A percentile compares a stretch with the other conserved stretches of the same genome.
These are phyloP conservation scores for Calonectria multiphialidica DNA, from an alignment of 2,329 filamentous ascomycete genomes.

Conservation along the genomic window DNA sequence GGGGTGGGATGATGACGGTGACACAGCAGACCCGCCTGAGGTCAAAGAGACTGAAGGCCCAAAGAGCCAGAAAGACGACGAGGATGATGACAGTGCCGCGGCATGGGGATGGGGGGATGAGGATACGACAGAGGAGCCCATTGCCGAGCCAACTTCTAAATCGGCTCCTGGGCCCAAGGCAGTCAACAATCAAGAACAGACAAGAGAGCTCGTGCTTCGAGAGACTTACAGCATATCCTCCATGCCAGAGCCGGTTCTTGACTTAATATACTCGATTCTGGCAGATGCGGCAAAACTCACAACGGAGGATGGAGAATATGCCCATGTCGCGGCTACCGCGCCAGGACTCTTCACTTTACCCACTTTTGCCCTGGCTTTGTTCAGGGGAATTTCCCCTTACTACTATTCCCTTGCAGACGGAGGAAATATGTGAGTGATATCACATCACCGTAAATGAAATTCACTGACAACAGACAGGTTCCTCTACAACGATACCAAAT, in stretches of 20 bases:
- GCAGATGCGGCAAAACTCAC: conserved; percentile 74
- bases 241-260: conserved; percentile 83
- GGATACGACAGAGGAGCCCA: conserved; percentile 54
- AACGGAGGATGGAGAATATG: conserved; percentile 61
- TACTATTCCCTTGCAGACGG: conserved; percentile 75
- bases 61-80: conserved; percentile 44
- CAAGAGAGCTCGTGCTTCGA: conserved; percentile 79
- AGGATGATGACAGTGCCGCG: conserved; percentile 67
- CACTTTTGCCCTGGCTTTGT: conserved; percentile 81
- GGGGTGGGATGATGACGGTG: conserved; percentile 82
- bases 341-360: conserved; percentile 79
- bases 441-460: background rate
- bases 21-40: conserved; percentile 40
- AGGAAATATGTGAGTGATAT: conserved; percentile 70
- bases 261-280: conserved; percentile 70
- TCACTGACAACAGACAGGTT: conserved; percentile 57
- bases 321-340: conserved; percentile 75
- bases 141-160: conserved; percentile 24
- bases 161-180: conserved; percentile 26
- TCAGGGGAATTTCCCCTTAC: conserved; percentile 80
- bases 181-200: conserved; percentile 45
- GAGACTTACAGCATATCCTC: conserved; percentile 92
- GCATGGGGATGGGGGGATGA: conserved; percentile 91
- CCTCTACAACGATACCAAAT: conserved; percentile 76
- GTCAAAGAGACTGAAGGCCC: conserved; percentile 22